phyloP scores from a whole-genome alignment of 2,329 filamentous ascomycete genomes.

The Talaromyces funiculosus region DNA sequence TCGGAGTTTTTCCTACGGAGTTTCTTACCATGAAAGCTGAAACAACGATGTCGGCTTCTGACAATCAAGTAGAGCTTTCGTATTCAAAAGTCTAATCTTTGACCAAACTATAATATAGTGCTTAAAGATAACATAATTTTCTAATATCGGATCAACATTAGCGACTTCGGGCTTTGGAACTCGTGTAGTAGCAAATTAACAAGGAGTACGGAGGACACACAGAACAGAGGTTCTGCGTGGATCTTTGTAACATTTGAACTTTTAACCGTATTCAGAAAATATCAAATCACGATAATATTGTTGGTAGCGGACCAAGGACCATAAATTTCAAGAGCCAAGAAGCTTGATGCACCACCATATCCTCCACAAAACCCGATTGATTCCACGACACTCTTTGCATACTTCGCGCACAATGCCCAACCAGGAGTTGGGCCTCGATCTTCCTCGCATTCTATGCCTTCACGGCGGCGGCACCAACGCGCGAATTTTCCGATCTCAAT shows the following conservation, averaged over 20 bases:
- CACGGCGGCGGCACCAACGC: conserved; percentile 72
- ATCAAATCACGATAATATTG: not conserved
- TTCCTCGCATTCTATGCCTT: conserved; percentile 68
- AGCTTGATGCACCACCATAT: not conserved
- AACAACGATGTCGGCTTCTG: not conserved
- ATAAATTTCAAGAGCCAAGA: not conserved
- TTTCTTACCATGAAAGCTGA: not conserved
- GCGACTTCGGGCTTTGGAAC: not conserved
- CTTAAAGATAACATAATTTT: not conserved
- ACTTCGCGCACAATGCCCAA: not conserved
- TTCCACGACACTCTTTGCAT: not conserved
- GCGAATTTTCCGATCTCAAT: conserved; percentile 62
- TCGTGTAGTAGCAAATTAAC: not conserved
- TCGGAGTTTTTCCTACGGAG: conserved; percentile 5
- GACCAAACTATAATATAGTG: no score
- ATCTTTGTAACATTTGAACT: not conserved
- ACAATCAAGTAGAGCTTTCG: not conserved
- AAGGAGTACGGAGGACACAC: no score
- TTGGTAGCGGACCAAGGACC: not conserved
- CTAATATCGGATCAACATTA: not conserved
- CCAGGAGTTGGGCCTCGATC: conserved; percentile 3
- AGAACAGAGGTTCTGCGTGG: not conserved
- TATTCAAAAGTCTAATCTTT: not conserved
- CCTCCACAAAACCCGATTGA: not conserved
- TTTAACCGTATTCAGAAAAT: not conserved